Conservation (phyloP, 768 basidiomycete species). For the Sutorius australiensis region DNA sequence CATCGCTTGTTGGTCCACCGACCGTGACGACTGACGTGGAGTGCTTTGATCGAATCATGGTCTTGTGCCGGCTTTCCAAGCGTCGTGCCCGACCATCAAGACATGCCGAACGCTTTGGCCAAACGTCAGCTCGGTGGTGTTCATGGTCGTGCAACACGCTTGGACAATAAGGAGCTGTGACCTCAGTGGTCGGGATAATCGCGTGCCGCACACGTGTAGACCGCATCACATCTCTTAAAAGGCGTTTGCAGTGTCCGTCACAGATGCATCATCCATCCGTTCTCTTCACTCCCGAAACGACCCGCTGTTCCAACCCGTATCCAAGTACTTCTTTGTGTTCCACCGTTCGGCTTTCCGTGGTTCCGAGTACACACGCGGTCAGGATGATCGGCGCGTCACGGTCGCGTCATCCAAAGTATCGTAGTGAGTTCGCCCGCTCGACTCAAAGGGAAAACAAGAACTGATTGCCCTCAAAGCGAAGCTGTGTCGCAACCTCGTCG, state of each 20-base stretch:
- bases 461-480: conserved; percentile 27
- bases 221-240: conserved; percentile 32
- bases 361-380: conserved; percentile 5
- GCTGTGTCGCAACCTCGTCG: conserved; percentile 35
- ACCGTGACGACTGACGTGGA: neutral
- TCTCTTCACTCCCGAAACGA: conserved; percentile 2
- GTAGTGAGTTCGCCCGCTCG: conserved; percentile 25
- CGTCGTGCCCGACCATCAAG: neutral
- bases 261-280: conserved; percentile 19
- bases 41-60: conserved; percentile 8
- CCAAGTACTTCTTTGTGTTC: neutral
- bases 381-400: conserved; percentile 7
- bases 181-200: conserved; percentile 23
- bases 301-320: neutral
- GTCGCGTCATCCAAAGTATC: conserved; percentile 26
- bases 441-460: neutral
- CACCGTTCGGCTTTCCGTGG: neutral
- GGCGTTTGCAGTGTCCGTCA: conserved; percentile 18
- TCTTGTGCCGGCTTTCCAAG: neutral
- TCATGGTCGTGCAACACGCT: conserved; percentile 8
- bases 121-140: neutral
- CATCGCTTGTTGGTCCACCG: neutral
- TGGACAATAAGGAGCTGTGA: conserved; percentile 11
- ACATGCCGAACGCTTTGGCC: conserved; percentile 13
- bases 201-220: conserved; percentile 32